Evolutionary conservation across 2,329 filamentous ascomycete genomes (phyloP).

Genomic region (Sporothrix luriei): DNA sequence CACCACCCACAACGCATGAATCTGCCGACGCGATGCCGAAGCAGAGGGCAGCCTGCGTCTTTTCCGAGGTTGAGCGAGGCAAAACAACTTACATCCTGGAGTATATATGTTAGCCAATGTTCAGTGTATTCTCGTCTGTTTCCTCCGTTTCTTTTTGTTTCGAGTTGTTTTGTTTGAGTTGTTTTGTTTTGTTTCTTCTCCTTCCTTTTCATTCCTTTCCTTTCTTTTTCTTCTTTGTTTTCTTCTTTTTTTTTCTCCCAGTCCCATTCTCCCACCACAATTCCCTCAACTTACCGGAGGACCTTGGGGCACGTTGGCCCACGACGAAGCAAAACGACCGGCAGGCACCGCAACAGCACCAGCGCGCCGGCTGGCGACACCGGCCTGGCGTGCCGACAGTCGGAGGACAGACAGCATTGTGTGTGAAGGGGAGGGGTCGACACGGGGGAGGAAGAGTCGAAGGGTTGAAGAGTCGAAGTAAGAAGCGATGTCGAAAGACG

Average conservation of each 20-base stretch:
- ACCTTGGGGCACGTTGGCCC: conserved; percentile 88
- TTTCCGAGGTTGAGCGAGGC: conserved; percentile 37
- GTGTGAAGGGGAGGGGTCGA: not conserved
- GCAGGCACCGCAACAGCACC: conserved; percentile 48
- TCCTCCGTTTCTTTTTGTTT: too few relatives aligned
- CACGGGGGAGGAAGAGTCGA: not conserved
- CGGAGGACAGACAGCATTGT: conserved; percentile 60
- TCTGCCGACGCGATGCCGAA: conserved; percentile 10
- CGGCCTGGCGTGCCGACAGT: conserved; percentile 55
- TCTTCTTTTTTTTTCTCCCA: not conserved
- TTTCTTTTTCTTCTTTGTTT: not conserved
- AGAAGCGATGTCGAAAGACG: not conserved
- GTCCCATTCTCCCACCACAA: not conserved
- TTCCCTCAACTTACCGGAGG: conserved; percentile 72
- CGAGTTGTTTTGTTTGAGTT: not conserved
- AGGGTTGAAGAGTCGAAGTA: not conserved
- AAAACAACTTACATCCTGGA: conserved; percentile 45
- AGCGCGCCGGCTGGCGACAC: conserved; percentile 41
- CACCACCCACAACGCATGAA: not conserved
- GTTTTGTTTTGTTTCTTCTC: not conserved
- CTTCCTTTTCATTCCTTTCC: not conserved
- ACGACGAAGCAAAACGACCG: conserved; percentile 71
- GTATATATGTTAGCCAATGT: conserved; percentile 32
- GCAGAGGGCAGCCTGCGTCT: conserved; percentile 8
- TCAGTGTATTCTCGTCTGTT: not conserved